Conservation (phyloP, 2,329 filamentous ascomycete genomes). For the Paraphaeosphaeria minitans region DNA sequence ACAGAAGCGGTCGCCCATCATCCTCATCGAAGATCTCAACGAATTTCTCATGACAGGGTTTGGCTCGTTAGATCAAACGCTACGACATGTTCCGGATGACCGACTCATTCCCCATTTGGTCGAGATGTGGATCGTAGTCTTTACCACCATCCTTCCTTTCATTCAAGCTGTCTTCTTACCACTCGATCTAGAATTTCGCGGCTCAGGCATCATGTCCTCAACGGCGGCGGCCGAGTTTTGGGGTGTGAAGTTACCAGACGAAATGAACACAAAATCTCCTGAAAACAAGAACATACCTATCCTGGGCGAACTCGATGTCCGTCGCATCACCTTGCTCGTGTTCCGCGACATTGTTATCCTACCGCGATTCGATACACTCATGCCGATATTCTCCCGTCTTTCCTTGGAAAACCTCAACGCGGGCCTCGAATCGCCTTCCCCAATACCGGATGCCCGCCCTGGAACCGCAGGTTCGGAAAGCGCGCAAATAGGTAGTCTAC, state of each 20-base stretch:
- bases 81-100: constrained; percentile 80
- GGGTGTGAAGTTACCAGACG: constrained; percentile 66
- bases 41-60: constrained; percentile 84
- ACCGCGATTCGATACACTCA: constrained; percentile 85
- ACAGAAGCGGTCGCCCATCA: constrained; percentile 70
- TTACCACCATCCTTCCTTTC: constrained; percentile 87
- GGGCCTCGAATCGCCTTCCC: constrained; percentile 45
- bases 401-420: constrained; percentile 74
- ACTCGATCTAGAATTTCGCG: constrained; percentile 90
- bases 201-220: constrained; percentile 77
- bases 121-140: constrained; percentile 92
- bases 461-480: constrained; percentile 38
- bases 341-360: constrained; percentile 90
- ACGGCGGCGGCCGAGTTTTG: constrained; percentile 90
- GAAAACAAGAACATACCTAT: constrained; percentile 51
- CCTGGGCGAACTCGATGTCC: constrained; percentile 73
- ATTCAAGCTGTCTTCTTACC: constrained; percentile 95
- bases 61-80: constrained; percentile 79
- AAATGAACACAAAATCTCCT: constrained; percentile 54
- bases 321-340: constrained; percentile 83
- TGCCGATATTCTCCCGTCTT: constrained; percentile 86
- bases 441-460: constrained; percentile 36
- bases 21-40: constrained; percentile 75
- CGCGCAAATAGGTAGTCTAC: constrained; percentile 69
- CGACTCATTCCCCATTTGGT: constrained; percentile 88